Evolutionary conservation across 2,329 filamentous ascomycete species (phyloP), one percentile per base, ranked within the genome.

Genomic region (Pseudogymnoascus sp.): DNA sequence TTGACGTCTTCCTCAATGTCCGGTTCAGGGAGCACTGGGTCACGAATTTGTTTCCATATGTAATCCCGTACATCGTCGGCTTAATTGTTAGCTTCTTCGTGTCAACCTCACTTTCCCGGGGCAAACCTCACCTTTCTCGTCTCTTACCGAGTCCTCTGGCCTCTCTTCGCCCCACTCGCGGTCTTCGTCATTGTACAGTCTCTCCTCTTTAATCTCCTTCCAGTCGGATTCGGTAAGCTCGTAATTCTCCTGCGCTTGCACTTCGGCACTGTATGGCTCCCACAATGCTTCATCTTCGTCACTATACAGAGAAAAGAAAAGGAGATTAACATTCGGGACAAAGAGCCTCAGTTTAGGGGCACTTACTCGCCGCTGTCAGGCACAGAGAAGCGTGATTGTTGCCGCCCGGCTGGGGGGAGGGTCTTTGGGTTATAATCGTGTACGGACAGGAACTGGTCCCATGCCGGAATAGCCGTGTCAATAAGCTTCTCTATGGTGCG

Each of bases 401-500:
- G 59, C 18, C 59, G 59, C 59, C 59, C 59, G 4, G 5, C 8
- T 16, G 11, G 10, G 31, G 37, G 14, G 11, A 3, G 18, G 21
- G 4, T 37, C 2, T 16, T 28, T 8, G 10, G 3, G 1, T 7
- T 37, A 40, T 11, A 60, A 8, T 25, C 8, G 14, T 56, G 16
- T 33, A 23, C 12, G 60, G 21, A 64, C 28, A 75, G 67, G 25
- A 70, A 69, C 59, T 65, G 66, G 61, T 75, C 71, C 72, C 74
- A 77, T 6, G 75, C 63, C 2, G 75, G 74, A 60, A 77, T 69
- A 11, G 70, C 62, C 18, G 64, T 66, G 5, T 66, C 65, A 62
- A 79, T 72, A 5, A 74, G 21, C 7, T 73, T 66, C 63, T 77
- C 76, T 14, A 79, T 71, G 10, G 75, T 50, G 4, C 63, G 62